phyloP scores from a whole-genome alignment of 2,329 filamentous ascomycete genomes.

The Macrophomina phaseolina region DNA sequence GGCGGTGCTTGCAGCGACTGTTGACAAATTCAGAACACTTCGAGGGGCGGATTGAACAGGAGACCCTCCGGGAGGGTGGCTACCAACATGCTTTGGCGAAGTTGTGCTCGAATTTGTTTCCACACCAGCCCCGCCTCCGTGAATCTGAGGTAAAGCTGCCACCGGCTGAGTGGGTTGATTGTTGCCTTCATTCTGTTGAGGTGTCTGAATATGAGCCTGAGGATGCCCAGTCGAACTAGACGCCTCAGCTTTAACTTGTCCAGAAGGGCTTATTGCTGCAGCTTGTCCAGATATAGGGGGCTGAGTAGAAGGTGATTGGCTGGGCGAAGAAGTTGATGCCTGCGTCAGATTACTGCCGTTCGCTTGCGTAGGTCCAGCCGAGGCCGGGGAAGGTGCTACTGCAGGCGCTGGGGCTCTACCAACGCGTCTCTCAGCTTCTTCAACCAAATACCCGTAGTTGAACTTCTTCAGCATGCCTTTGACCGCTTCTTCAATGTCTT shows the following conservation, averaged over 20 bases:
- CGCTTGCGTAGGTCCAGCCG: not conserved
- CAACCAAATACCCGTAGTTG: constrained; percentile 21
- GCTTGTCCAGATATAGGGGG: not conserved
- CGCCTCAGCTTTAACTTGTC: not conserved
- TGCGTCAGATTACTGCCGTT: not conserved
- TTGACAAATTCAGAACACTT: not conserved
- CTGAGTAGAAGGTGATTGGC: not conserved
- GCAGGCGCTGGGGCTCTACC: not conserved
- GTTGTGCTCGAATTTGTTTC: not conserved
- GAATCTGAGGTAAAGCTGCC: not conserved
- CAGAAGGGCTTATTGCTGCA: not conserved
- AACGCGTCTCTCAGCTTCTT: constrained; percentile 20
- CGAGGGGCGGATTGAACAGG: not conserved
- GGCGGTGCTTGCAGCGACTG: not conserved
- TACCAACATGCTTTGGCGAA: not conserved
- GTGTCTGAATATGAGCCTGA: not conserved
- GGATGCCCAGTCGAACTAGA: not conserved
- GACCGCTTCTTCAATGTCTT: constrained; percentile 26
- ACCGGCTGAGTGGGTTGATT: not conserved
- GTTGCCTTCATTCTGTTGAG: not conserved
- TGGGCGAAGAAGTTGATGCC: not conserved
- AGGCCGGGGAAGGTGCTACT: not conserved
- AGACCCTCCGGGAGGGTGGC: not conserved
- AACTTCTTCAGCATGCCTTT: constrained; percentile 28
- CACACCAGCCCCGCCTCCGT: not conserved